These are phyloP conservation scores for Saprolegnia parasitica DNA, from an alignment of 352 stramenopile species.

Conservation along the genomic window DNA sequence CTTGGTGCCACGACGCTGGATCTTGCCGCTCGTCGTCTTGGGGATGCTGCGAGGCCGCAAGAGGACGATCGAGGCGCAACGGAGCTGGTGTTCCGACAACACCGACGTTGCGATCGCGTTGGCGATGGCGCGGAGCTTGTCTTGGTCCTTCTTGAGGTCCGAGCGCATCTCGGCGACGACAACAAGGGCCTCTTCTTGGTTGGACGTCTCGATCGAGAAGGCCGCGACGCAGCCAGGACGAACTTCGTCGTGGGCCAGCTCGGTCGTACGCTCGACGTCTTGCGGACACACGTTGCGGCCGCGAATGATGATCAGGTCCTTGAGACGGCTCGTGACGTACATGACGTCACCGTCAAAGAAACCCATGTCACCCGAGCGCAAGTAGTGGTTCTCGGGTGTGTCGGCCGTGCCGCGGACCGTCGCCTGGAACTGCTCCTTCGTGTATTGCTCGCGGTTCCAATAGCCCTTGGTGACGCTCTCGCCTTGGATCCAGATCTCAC, in stretches of 20 bases:
- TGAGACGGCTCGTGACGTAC: constrained; percentile 69
- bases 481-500: constrained; percentile 93
- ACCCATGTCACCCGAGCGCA: constrained; percentile 73
- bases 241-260: constrained; percentile 56
- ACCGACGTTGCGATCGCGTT: constrained; percentile 60
- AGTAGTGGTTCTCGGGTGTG: constrained; percentile 36
- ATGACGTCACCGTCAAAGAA: constrained; percentile 59
- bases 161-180: constrained; percentile 71
- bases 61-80: constrained; percentile 68
- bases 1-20: constrained; percentile 67
- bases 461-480: constrained; percentile 64
- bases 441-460: constrained; percentile 65
- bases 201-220: constrained; percentile 70
- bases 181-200: constrained; percentile 67
- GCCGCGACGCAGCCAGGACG: constrained; percentile 68
- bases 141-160: constrained; percentile 44
- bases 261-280: constrained; percentile 57
- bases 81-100: constrained; percentile 63
- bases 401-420: too few species aligned
- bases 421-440: constrained; percentile 62
- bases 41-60: constrained; percentile 63
- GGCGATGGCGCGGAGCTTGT: constrained; percentile 42
- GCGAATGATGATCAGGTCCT: constrained; percentile 83
- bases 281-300: constrained; percentile 73
- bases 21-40: constrained; percentile 84